Base-by-base conservation (phyloP, 108 stramenopile species). In the Ochromonas danica region DNA sequence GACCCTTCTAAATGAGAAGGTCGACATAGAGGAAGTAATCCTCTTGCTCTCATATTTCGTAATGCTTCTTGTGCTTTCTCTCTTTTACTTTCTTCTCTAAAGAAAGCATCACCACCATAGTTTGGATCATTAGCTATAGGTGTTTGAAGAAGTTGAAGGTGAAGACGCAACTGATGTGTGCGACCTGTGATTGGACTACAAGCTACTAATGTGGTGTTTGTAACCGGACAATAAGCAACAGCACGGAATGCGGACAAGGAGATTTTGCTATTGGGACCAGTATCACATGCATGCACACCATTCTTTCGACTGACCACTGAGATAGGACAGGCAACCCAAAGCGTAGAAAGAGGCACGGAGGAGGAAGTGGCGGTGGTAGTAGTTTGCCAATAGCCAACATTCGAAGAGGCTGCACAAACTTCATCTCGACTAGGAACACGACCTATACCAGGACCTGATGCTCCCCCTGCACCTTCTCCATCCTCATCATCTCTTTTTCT, bases 161-260 rank as follows among this genome's bases (percentile, higher is more conserved):
- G 96, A 25, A 96, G 88, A 3, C 96, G 85, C 33, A 96, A 77
- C 84, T 96, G 96, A 80, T 96, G 96, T 43, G 92, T 94, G 2
- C 96, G 81, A 1, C 96, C 96, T 22, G 94, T 94, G 0, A 92
- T 43, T 3, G 94, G 95, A 61, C 70, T 61, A 77, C 92, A 93
- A 17, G 79, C 45, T 39, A 96, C 43, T 0, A 94, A 67, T 0
- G 91, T 91, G 39, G 81, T 82, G 71, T 93, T 6, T 10, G 43
- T 27, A 38, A 31, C 72, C 6, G 72, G 40, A 41, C 72, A 75
- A 41, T 33, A 75, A 6, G 30, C 27, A 6, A 67, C 17, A 6
- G 35, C 3, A 28, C 63, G 63, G 10, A 67, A 35, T 25, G 27
- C 6, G 3, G 63, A 35, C 31, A 67, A 28, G 10, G 30, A 67